These are phyloP conservation scores for Lachnellula hyalina DNA, from an alignment of 2,329 filamentous ascomycete species.

Conservation along the genomic window DNA sequence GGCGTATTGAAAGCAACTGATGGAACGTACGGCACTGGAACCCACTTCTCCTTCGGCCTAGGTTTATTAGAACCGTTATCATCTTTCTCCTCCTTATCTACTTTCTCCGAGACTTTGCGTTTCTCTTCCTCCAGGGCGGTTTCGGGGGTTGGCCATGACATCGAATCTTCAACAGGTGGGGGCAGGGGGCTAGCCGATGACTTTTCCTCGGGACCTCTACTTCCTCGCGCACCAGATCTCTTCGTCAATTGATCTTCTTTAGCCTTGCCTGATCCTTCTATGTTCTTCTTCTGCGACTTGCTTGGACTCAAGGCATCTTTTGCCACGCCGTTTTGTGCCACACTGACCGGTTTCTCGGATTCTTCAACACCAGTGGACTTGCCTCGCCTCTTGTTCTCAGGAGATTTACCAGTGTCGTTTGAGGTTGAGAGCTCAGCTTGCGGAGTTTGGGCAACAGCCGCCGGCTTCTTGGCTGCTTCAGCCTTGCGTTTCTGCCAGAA, in stretches of 20 bases:
- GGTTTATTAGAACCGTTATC: constrained; percentile 49
- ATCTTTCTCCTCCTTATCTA: constrained; percentile 58
- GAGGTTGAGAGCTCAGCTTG: constrained; percentile 10
- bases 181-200: constrained; percentile 35
- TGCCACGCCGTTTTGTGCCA: constrained; percentile 23
- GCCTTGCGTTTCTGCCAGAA: constrained; percentile 79
- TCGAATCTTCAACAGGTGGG: constrained; percentile 69
- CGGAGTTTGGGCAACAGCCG: constrained; percentile 9
- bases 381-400: constrained; percentile 36
- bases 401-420: constrained; percentile 27
- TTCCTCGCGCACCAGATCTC: constrained; percentile 28
- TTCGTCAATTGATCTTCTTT: constrained; percentile 29
- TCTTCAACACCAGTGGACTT: constrained; percentile 36
- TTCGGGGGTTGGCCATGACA: constrained; percentile 88
- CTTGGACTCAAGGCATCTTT: constrained; percentile 34
- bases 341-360: constrained; percentile 30
- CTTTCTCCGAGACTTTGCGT: constrained; percentile 64
- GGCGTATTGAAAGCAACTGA: constrained; percentile 84
- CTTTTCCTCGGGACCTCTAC: constrained; percentile 29
- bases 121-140: constrained; percentile 70
- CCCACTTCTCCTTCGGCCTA: constrained; percentile 77
- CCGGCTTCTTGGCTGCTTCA: constrained; percentile 47
- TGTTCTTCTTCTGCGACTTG: constrained; percentile 36
- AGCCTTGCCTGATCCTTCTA: constrained; percentile 30
- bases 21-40: constrained; percentile 74